These are phyloP conservation scores for Pythium sukuiense DNA, from an alignment of 352 stramenopile species.

Conservation along the genomic window DNA sequence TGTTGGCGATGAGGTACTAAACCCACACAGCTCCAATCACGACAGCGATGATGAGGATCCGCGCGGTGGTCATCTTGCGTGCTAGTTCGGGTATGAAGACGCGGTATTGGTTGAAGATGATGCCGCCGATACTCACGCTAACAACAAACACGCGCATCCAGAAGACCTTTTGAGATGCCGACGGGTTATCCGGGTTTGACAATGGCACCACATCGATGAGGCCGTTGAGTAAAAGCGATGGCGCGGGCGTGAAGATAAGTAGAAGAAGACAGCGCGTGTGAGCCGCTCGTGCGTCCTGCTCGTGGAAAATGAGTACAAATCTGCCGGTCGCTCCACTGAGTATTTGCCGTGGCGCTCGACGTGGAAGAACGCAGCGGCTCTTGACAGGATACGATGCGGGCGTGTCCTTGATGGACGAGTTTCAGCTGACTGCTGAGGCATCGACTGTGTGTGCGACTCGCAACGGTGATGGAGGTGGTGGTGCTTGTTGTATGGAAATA, in stretches of 20 bases:
- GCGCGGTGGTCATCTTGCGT: background rate
- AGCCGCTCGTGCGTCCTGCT: background rate
- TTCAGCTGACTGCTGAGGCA: no score
- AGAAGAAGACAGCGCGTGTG: background rate
- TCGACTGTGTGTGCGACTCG: no score
- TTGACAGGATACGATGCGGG: no score
- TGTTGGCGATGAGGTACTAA: background rate
- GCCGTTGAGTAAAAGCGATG: background rate
- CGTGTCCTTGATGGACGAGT: no score
- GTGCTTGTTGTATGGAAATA: no score
- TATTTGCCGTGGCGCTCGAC: background rate
- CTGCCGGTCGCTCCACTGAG: background rate
- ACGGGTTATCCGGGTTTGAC: background rate
- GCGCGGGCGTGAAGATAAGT: background rate
- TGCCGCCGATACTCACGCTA: background rate
- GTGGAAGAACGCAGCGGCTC: background rate
- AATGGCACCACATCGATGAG: background rate
- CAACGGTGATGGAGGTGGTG: no score
- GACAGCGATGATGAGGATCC: background rate
- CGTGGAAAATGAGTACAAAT: background rate
- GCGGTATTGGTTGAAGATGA: background rate
- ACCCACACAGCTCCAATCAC: background rate
- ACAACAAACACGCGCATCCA: background rate
- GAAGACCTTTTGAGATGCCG: background rate
- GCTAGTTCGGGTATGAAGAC: background rate